phyloP scores from a whole-genome alignment of 177 flowering plant species.

The Telopea speciosissima region DNA sequence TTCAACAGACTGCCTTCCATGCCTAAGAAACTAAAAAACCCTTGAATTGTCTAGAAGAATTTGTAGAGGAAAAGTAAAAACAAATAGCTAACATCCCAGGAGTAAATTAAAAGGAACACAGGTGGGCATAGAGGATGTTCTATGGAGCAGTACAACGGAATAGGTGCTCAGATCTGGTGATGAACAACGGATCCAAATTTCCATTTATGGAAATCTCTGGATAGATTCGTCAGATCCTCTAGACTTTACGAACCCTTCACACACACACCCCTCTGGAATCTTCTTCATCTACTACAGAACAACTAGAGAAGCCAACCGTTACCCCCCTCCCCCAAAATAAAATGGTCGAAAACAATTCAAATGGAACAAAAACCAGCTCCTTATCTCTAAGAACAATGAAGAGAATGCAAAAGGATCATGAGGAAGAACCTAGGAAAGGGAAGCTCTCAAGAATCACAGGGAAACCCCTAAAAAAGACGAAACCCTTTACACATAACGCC shows the following conservation, averaged over 20 bases:
- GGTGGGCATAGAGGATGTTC: constrained; percentile 12
- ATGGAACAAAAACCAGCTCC: constrained; percentile 19
- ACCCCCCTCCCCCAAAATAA: neutral
- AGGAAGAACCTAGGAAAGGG: constrained; percentile 36
- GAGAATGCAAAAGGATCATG: constrained; percentile 32
- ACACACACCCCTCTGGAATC: constrained; percentile 28
- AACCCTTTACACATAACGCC: constrained; percentile 20
- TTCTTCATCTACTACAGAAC: constrained; percentile 25
- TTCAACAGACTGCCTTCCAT: constrained; percentile 13
- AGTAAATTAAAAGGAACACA: constrained; percentile 2
- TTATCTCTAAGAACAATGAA: constrained; percentile 38
- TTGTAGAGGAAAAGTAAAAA: neutral
- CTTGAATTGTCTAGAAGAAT: neutral
- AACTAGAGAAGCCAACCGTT: constrained; percentile 11
- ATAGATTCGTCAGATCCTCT: constrained; percentile 10
- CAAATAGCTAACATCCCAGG: neutral
- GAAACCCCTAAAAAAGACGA: constrained; percentile 18
- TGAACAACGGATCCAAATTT: constrained; percentile 23
- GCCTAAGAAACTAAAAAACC: constrained; percentile 9
- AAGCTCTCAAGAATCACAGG: constrained; percentile 27
- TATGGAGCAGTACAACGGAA: constrained; percentile 24
- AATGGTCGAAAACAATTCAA: neutral
- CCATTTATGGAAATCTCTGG: constrained; percentile 20
- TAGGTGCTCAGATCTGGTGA: constrained; percentile 49
- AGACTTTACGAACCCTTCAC: constrained; percentile 16